Base-by-base conservation (phyloP, 176 grass and related monocot genomes). In the Oryza glaberrima region DNA sequence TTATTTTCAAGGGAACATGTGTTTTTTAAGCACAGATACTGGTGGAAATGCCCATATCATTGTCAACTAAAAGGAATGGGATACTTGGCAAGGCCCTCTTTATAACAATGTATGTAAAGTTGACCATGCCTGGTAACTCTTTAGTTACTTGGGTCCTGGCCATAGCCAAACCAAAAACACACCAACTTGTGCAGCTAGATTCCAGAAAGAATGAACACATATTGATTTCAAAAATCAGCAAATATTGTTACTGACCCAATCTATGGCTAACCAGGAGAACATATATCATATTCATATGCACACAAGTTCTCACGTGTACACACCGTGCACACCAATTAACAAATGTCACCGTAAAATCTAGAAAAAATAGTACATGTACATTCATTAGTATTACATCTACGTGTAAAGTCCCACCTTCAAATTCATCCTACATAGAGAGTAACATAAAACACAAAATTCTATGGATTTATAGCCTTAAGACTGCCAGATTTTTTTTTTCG, bases 11-110 rank as follows among this genome's bases (percentile, higher is more conserved):
- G 35, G 35, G 35, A 46, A 36, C n/a, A 36, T 36, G 36, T 4
- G 45, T 34, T 69, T 48, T 32, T 67, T 28, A 15, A 77, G 44
- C 19, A 41, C 54, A 74, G 74, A 83, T 65, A 77, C 15, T 22
- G n/a, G 25, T 32, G 30, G 69, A 38, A 77, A 51, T 67, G 30
- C 72, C 22, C 7, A 51, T 11, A 69, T 75, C 19, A 47, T 67
- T 34, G 34, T 76, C 68, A 19, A 66, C 58, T 44, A 44, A 68
- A 52, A 67, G 48, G 35, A 58, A 25, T n/a, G 6, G 13, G 16
- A 74, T 52, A 19, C 14, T 6, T 19, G 10, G 22, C 20, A 43
- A 30, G 60, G 61, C 23, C 43, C 61, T 45, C 13, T 26, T 67
- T 9, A 47, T 22, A 78, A 47, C n/a, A 25, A 47, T 23, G 11